A percentile compares a stretch with the other conserved stretches of the same genome.
Conservation (phyloP, 192 early-diverging fungal genomes). For the Obelidium mucronatum region DNA sequence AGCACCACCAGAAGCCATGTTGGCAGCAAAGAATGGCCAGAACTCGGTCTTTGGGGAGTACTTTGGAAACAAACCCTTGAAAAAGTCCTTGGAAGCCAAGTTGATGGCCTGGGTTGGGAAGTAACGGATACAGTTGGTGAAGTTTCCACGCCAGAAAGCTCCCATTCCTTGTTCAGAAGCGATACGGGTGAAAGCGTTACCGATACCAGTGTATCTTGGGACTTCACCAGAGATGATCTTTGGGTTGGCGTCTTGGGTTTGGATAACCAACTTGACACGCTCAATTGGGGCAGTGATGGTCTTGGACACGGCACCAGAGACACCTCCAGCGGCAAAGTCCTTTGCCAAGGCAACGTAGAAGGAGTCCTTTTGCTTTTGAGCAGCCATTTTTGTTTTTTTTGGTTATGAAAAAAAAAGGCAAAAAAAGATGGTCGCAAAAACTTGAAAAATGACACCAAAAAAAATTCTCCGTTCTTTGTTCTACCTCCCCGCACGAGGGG, state of each 20-base stretch:
- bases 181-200: conserved; percentile 91
- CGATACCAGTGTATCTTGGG: conserved; percentile 87
- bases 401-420: conserved; percentile 9
- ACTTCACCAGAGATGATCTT: conserved; percentile 81
- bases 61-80: conserved; percentile 87
- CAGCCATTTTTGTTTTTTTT: conserved; percentile 24
- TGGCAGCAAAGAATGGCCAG: conserved; percentile 87
- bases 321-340: conserved; percentile 90
- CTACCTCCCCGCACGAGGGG: too few species aligned
- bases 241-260: conserved; percentile 43
- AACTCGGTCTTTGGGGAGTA: conserved; percentile 66
- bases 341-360: conserved; percentile 36
- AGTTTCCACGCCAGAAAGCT: conserved; percentile 84
- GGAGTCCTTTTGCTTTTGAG: conserved; percentile 32
- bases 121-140: conserved; percentile 96
- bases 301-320: conserved; percentile 98
- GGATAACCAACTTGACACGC: conserved; percentile 86
- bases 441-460: too few species aligned
- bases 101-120: conserved; percentile 98
- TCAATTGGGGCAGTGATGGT: conserved; percentile 96
- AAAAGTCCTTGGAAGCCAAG: conserved; percentile 97
- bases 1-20: conserved; percentile 93
- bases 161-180: conserved; percentile 79
- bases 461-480: too few species aligned
- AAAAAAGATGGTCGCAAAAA: not conserved